Evolutionary conservation across 1,139 yeast genomes (phyloP).

Genomic region (Pichia sp.): DNA sequence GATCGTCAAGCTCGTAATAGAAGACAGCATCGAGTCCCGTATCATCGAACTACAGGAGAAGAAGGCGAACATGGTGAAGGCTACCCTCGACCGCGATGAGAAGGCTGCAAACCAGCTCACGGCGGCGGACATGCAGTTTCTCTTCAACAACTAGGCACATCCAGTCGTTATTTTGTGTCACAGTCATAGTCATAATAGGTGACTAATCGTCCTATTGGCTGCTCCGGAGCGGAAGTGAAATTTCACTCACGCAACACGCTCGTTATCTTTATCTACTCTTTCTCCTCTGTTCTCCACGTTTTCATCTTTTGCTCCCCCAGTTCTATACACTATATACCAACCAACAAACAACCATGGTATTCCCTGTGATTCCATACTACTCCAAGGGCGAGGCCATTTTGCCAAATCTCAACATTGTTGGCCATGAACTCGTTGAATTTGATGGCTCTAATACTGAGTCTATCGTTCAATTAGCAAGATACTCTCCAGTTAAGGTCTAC

Average conservation of each 20-base stretch:
- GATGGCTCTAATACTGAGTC: constrained; percentile 11
- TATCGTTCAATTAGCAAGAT: constrained; percentile 16
- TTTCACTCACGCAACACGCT: too few species aligned
- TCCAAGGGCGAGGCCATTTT: constrained; percentile 9
- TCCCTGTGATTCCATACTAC: constrained; percentile 26
- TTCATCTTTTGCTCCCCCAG: neutral
- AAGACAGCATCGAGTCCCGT: constrained; percentile 93
- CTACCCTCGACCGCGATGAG: constrained; percentile 88
- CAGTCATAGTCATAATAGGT: too few species aligned
- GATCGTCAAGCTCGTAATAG: constrained; percentile 86
- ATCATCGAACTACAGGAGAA: constrained; percentile 94
- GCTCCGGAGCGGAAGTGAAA: too few species aligned
- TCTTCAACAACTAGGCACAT: constrained; percentile 48
- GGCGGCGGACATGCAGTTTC: constrained; percentile 89
- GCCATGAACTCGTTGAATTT: constrained; percentile 23
- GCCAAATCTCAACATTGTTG: constrained; percentile 19
- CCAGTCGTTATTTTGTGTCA: too few species aligned
- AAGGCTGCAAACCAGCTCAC: constrained; percentile 82
- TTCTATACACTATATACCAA: too few species aligned
- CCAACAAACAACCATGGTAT: constrained; percentile 21
- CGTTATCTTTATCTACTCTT: neutral
- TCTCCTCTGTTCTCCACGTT: neutral
- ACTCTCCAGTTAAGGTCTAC: constrained; percentile 12
- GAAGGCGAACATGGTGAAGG: constrained; percentile 96
- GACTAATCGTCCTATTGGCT: neutral